Conservation (phyloP, 805 yeast species). For the Saturnispora sanitii region DNA sequence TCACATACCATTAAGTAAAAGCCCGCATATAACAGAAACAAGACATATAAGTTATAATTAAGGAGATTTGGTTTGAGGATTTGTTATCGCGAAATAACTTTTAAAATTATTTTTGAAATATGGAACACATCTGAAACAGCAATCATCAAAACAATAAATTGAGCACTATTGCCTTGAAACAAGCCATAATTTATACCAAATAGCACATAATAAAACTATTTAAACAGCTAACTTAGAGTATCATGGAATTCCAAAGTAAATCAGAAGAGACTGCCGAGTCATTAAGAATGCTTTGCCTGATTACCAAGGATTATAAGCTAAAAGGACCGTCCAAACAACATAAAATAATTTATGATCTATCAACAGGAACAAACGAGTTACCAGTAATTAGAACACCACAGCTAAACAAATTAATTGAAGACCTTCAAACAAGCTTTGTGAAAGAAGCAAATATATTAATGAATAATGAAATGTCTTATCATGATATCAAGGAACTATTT, state of each 20-base stretch:
- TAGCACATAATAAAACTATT: too few relatives aligned
- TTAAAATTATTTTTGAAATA: neutral
- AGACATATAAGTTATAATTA: too few relatives aligned
- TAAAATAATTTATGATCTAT: neutral
- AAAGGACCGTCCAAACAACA: neutral
- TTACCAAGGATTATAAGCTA: slow-evolving; percentile 5
- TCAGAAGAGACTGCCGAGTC: neutral
- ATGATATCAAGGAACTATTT: slow-evolving; percentile 6
- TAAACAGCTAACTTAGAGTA: too few relatives aligned
- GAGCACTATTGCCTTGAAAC: too few relatives aligned
- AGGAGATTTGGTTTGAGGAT: too few relatives aligned
- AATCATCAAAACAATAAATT: too few relatives aligned
- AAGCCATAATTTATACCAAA: too few relatives aligned
- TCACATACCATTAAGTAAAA: too few relatives aligned
- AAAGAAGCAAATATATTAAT: slow-evolving; percentile 8
- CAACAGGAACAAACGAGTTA: neutral
- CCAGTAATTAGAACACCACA: slow-evolving; percentile 1
- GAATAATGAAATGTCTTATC: slow-evolving; percentile 3
- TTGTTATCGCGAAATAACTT: neutral
- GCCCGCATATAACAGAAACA: too few relatives aligned
- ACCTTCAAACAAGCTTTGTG: slow-evolving; percentile 7
- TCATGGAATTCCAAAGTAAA: neutral
- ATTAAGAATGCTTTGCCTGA: neutral
- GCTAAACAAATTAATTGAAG: neutral
- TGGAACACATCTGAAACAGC: slow-evolving; percentile 1